Evolutionary conservation across 164 flowering plant genomes (phyloP).

Genomic region (Stephania cephalantha): DNA sequence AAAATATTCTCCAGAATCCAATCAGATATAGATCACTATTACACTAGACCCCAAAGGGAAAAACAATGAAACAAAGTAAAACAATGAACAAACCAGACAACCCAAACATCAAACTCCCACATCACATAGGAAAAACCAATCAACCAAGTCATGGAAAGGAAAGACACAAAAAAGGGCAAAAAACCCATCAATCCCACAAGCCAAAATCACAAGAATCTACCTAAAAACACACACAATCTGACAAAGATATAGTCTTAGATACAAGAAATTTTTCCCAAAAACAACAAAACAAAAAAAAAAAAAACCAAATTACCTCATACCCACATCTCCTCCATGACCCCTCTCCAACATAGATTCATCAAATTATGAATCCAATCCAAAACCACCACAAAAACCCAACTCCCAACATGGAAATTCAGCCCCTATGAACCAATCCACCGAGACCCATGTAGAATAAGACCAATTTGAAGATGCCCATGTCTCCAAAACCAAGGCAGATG

Average conservation of each 20-base stretch:
- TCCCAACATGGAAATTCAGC: conserved; percentile 17
- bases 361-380: background rate
- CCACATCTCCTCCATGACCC: conserved; percentile 45
- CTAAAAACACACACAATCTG: background rate
- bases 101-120: background rate
- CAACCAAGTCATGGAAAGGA: background rate
- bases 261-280: background rate
- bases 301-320: conserved; percentile 50
- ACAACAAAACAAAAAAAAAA: background rate
- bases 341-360: conserved; percentile 32
- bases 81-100: background rate
- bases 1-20: background rate
- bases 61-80: background rate
- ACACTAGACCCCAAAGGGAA: background rate
- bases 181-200: background rate
- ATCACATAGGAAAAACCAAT: background rate
- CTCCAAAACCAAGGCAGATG: background rate
- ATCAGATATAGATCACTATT: background rate
- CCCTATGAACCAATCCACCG: background rate
- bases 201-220: conserved; percentile 6
- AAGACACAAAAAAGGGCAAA: background rate
- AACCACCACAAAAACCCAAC: conserved; percentile 13
- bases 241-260: background rate
- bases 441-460: background rate
- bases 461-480: background rate